A percentile compares a stretch with the other conserved stretches of the same genome.
Conservation (phyloP, 495 filamentous ascomycete species). For the Annulohypoxylon moriforme region DNA sequence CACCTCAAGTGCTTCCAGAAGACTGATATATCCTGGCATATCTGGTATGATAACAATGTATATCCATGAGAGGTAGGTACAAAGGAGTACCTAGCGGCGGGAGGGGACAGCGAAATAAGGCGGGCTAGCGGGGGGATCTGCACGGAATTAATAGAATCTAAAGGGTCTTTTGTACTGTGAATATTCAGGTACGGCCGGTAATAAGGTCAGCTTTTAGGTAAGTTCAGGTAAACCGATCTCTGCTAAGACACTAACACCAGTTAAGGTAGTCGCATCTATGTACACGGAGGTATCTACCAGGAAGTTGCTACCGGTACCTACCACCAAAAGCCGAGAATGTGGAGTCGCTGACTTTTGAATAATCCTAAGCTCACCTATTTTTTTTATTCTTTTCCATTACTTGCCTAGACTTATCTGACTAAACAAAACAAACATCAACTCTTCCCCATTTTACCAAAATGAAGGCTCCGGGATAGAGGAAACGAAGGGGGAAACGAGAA, state of each 20-base stretch:
- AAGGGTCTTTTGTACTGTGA: conserved; percentile 26
- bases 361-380: conserved; percentile 24
- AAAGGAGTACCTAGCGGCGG: not conserved
- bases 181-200: conserved; percentile 19
- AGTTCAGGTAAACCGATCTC: conserved; percentile 29
- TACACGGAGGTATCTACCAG: conserved; percentile 13
- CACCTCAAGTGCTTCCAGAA: not conserved
- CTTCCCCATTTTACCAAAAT: conserved; percentile 12
- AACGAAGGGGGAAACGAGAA: conserved; percentile 1
- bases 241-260: not conserved
- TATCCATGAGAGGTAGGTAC: not conserved
- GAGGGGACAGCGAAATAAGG: conserved; percentile 18
- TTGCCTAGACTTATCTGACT: conserved; percentile 23
- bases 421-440: conserved; percentile 14
- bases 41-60: not conserved
- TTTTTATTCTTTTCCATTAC: conserved; percentile 27
- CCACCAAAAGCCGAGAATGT: conserved; percentile 17
- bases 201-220: not conserved
- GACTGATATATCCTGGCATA: not conserved
- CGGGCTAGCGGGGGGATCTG: conserved; percentile 41
- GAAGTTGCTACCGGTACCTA: not conserved
- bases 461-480: conserved; percentile 14
- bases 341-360: conserved; percentile 17
- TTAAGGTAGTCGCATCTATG: conserved; percentile 22
- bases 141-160: conserved; percentile 30